Percentiles rank a stretch among this genome's conserved stretches.
These are phyloP conservation scores for Scopulariopsis brevicaulis DNA, from an alignment of 2,329 filamentous ascomycete genomes.

Conservation along the genomic window DNA sequence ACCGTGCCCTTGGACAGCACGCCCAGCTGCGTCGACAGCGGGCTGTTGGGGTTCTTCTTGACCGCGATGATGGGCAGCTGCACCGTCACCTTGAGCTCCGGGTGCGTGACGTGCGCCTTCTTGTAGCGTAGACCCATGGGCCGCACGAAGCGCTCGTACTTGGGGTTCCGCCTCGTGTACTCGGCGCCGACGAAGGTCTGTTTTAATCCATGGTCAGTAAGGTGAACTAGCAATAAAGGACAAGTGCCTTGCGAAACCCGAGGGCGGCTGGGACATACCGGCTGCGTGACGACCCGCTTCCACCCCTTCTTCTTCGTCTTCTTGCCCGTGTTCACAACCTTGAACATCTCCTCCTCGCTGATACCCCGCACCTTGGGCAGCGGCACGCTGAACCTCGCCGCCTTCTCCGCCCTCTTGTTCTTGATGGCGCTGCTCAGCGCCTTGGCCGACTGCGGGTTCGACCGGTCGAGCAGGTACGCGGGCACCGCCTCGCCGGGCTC, in stretches of 20 bases:
- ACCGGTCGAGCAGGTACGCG: slow-evolving; percentile 85
- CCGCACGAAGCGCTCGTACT: slow-evolving; percentile 49
- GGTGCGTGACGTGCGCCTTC: slow-evolving; percentile 50
- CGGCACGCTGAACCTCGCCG: slow-evolving; percentile 84
- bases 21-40: slow-evolving; percentile 84
- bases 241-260: neutral
- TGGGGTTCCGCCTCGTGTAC: slow-evolving; percentile 82
- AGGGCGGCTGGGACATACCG: slow-evolving; percentile 13
- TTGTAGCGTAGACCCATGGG: slow-evolving; percentile 40
- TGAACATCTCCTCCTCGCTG: slow-evolving; percentile 95
- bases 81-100: slow-evolving; percentile 75
- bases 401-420: slow-evolving; percentile 89
- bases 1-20: slow-evolving; percentile 73
- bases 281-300: slow-evolving; percentile 57
- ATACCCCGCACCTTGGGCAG: slow-evolving; percentile 92
- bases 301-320: slow-evolving; percentile 79
- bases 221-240: slow-evolving; percentile 29
- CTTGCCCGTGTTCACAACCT: slow-evolving; percentile 90
- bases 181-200: slow-evolving; percentile 69
- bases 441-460: slow-evolving; percentile 46
- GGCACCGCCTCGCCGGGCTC: slow-evolving; percentile 75
- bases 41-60: slow-evolving; percentile 65
- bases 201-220: slow-evolving; percentile 61
- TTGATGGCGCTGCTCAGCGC: slow-evolving; percentile 80
- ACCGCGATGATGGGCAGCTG: slow-evolving; percentile 67